Base-by-base conservation (phyloP, 2,329 filamentous ascomycete species). In the Trichoderma sp. region DNA sequence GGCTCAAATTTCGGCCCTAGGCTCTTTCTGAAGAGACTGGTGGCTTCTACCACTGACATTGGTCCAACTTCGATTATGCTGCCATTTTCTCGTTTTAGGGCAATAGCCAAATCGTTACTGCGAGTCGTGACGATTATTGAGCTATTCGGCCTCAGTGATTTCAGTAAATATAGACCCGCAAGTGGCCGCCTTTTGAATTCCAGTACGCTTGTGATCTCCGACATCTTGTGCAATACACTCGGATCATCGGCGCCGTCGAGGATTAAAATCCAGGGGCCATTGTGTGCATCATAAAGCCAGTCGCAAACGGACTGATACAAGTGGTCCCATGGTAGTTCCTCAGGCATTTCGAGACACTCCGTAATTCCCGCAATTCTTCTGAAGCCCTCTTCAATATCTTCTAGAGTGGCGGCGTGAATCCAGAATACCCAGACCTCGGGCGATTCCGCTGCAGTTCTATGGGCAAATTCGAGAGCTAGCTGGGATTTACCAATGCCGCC, bases 211-310 rank as follows among this genome's bases (percentile, higher is more conserved):
- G 32, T 34, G 11, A 34, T 14, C 1, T 34, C 32, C 5, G 32
- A 13, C 13, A 13, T 28, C 4, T 1, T 51, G 8, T 7, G 46
- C 26, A 8, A 78, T 69, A 8, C 74, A 61, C 37, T 58, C 14
- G 37, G 37, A 71, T 81, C 73, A 69, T 81, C 79, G 51, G 76
- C 78, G 69, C 77, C 80, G 51, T 82, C 79, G 24, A 82, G 73
- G 56, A 81, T 71, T 34, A 81, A 71, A 16, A 77, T 18, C 80
- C 79, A 82, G 55, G 51, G 69, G 21, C 74, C 74, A 49, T 76
- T 74, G 37, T 54, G 60, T 56, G 75, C 70, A 30, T 76, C 63
- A 4, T 65, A 72, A 13, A 80, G 73, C 78, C 76, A 80, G 49
- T 68, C 24, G 37, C 71, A 70, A 2, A 79, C 73, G n/a, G 79